Conservation (phyloP, 2,329 filamentous ascomycete genomes). For the Apiospora aurea region DNA sequence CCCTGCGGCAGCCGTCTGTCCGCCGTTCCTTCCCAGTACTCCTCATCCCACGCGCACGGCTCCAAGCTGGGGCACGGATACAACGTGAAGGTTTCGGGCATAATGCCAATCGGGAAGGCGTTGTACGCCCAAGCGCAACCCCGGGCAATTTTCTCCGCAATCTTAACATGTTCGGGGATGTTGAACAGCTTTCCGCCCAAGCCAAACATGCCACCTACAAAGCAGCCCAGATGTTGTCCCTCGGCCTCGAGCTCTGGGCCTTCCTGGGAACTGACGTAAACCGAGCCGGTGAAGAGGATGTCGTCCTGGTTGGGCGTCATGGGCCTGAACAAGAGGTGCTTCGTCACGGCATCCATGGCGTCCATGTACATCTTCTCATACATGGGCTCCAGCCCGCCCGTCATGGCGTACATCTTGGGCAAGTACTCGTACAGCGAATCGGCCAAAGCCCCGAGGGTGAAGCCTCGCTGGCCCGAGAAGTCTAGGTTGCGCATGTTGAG, state of each 20-base stretch:
- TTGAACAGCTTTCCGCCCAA: conserved; percentile 54
- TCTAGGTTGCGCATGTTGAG: conserved; percentile 64
- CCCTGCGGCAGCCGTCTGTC: conserved; percentile 34
- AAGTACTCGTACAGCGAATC: conserved; percentile 68
- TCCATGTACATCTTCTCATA: conserved; percentile 71
- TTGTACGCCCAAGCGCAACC: conserved; percentile 68
- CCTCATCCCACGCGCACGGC: conserved; percentile 20
- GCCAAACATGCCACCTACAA: conserved; percentile 56
- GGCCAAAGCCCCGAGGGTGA: conserved; percentile 60
- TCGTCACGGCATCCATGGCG: conserved; percentile 64
- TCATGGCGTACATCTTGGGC: conserved; percentile 68
- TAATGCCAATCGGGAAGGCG: conserved; percentile 62
- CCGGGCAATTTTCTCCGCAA: conserved; percentile 56
- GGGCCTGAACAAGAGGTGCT: conserved; percentile 73
- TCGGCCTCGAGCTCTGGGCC: conserved; percentile 18
- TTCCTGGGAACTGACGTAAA: conserved; percentile 22
- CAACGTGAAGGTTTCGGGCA: conserved; percentile 60
- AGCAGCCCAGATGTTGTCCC: conserved; percentile 53
- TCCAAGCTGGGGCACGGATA: conserved; percentile 18
- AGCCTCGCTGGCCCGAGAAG: conserved; percentile 48
- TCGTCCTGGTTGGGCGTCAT: conserved; percentile 67
- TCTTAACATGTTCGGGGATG: conserved; percentile 52
- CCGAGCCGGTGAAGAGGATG: conserved; percentile 60
- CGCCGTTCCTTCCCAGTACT: not conserved
- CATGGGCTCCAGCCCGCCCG: conserved; percentile 66